Conservation (phyloP, 345 rosid genomes). For the Alliaria petiolata region DNA sequence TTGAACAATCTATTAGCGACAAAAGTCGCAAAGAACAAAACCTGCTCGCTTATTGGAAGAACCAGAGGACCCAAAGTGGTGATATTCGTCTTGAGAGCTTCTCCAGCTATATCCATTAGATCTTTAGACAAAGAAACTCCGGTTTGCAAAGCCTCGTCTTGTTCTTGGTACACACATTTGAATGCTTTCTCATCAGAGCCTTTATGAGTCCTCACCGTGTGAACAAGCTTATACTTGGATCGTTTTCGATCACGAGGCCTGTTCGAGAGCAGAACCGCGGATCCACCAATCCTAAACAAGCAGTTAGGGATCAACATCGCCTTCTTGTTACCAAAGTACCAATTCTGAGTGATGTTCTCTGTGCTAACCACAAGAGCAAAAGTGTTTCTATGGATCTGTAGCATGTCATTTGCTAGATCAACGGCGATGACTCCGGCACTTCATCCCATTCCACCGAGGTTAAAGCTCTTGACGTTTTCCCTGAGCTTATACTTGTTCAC, state of each 20-base stretch:
- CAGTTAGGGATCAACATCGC: constrained; percentile 89
- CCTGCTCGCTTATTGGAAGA: constrained; percentile 83
- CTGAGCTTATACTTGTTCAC: constrained; percentile 34
- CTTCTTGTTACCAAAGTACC: constrained; percentile 90
- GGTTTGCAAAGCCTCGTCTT: constrained; percentile 66
- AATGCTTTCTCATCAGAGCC: constrained; percentile 86
- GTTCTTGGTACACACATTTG: constrained; percentile 74
- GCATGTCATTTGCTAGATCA: constrained; percentile 31
- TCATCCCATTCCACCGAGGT: constrained; percentile 35
- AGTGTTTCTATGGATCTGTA: constrained; percentile 40
- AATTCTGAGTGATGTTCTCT: constrained; percentile 83
- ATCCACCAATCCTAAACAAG: constrained; percentile 82
- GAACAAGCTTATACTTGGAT: constrained; percentile 78
- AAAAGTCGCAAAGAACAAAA: constrained; percentile 59
- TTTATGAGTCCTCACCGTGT: constrained; percentile 73
- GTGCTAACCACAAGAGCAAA: constrained; percentile 86
- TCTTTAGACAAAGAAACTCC: constrained; percentile 92
- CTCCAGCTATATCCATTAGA: constrained; percentile 77
- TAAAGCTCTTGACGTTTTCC: constrained; percentile 27
- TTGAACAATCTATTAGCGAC: constrained; percentile 53
- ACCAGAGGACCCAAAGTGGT: constrained; percentile 86
- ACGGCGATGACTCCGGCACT: constrained; percentile 33
- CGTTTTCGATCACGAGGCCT: constrained; percentile 44
- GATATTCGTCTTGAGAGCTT: constrained; percentile 76
- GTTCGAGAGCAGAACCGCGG: constrained; percentile 70